Percentiles rank a stretch among this genome's conserved stretches.
phyloP scores from a whole-genome alignment of 345 rosid species.

The Boechera divaricarpa region DNA sequence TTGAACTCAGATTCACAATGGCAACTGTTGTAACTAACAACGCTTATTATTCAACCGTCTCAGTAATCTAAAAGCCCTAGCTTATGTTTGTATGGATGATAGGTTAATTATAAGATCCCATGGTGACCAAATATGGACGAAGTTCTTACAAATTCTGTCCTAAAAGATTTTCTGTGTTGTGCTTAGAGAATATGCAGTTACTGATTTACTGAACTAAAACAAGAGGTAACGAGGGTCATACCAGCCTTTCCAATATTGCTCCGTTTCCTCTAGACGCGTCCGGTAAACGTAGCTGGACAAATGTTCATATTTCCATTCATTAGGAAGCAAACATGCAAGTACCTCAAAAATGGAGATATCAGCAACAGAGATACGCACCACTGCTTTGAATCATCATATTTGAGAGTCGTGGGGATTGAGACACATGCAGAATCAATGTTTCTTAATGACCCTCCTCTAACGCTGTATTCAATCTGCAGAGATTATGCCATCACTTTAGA shows the following conservation, averaged over 20 bases:
- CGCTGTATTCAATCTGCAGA: constrained; percentile 84
- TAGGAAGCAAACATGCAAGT: constrained; percentile 30
- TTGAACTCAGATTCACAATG: not conserved
- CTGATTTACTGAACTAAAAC: not conserved
- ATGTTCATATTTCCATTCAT: constrained; percentile 25
- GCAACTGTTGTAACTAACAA: not conserved
- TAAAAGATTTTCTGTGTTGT: not conserved
- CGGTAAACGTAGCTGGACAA: constrained; percentile 74
- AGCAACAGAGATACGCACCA: constrained; percentile 57
- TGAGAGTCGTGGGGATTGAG: constrained; percentile 80
- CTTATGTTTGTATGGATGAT: not conserved
- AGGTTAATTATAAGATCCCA: not conserved
- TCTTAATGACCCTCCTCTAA: constrained; percentile 83
- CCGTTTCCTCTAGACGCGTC: constrained; percentile 77
- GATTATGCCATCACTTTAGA: constrained; percentile 5
- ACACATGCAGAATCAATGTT: constrained; percentile 94
- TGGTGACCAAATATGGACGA: not conserved
- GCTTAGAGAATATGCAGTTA: constrained; percentile 1
- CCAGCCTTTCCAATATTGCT: constrained; percentile 98
- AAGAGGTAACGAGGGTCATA: constrained; percentile 43
- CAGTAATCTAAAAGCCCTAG: not conserved
- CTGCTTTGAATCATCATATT: constrained; percentile 74
- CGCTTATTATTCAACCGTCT: not conserved
- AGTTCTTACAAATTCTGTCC: not conserved
- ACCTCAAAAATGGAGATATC: not conserved